Evolutionary conservation across 2,329 filamentous ascomycete species (phyloP).

Genomic region (Diatrype stigma): DNA sequence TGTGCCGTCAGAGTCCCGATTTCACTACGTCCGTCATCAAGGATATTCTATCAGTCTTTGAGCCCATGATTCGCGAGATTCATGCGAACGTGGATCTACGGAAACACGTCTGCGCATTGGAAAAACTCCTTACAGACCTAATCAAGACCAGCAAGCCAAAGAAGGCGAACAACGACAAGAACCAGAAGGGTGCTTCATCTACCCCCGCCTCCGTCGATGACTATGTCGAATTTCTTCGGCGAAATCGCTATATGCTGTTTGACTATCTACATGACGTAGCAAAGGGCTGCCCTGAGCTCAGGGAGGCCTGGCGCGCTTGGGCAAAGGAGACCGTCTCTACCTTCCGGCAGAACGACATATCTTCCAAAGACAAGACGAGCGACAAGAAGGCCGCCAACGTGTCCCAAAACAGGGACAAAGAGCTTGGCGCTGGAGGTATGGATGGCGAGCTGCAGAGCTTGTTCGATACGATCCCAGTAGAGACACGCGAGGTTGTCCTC

Average conservation of each 20-base stretch:
- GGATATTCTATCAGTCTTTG: slow-evolving; percentile 63
- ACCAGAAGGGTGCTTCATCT: slow-evolving; percentile 24
- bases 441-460: slow-evolving; percentile 36
- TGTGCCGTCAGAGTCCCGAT: slow-evolving; percentile 68
- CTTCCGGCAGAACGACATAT: slow-evolving; percentile 39
- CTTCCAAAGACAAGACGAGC: neutral
- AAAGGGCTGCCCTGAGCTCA: slow-evolving; percentile 63
- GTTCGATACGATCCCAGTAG: slow-evolving; percentile 41
- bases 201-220: slow-evolving; percentile 63
- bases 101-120: slow-evolving; percentile 61
- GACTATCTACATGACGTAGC: slow-evolving; percentile 68
- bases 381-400: neutral
- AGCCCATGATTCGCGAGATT: slow-evolving; percentile 68
- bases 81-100: slow-evolving; percentile 70
- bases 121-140: slow-evolving; percentile 68
- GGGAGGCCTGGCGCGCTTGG: slow-evolving; percentile 57
- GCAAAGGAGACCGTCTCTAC: slow-evolving; percentile 52
- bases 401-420: slow-evolving; percentile 16
- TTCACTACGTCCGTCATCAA: slow-evolving; percentile 65
- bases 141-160: slow-evolving; percentile 54
- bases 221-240: slow-evolving; percentile 62
- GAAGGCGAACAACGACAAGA: slow-evolving; percentile 31
- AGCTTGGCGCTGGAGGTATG: slow-evolving; percentile 30
- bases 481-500: slow-evolving; percentile 42
- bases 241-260: slow-evolving; percentile 61